These are phyloP conservation scores for Suillus hirtellus DNA, from an alignment of 768 basidiomycete species.

Conservation along the genomic window DNA sequence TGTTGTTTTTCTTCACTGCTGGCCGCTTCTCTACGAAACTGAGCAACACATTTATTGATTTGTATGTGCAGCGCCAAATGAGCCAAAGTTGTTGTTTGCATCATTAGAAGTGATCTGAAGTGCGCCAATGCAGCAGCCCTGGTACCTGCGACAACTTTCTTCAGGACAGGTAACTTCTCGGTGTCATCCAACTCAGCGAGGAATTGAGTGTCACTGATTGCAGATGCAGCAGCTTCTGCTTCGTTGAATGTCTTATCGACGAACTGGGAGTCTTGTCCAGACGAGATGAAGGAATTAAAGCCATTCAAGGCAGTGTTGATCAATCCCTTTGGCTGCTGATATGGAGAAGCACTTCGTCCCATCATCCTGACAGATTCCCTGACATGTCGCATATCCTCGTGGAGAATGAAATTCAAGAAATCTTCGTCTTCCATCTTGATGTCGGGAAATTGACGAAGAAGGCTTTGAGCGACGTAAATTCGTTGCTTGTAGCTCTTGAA, in stretches of 20 bases:
- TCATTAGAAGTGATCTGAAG: neutral
- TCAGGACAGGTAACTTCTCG: slow-evolving; percentile 12
- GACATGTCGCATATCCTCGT: slow-evolving; percentile 2
- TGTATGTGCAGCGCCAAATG: slow-evolving; percentile 15
- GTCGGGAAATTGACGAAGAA: neutral
- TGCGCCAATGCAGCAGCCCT: neutral
- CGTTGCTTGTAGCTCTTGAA: slow-evolving; percentile 20
- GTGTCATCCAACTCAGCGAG: slow-evolving; percentile 13
- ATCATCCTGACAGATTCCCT: slow-evolving; percentile 4
- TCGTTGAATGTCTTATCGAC: slow-evolving; percentile 13
- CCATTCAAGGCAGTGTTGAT: neutral
- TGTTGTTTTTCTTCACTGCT: slow-evolving; percentile 15
- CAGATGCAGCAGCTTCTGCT: slow-evolving; percentile 1
- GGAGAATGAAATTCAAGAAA: slow-evolving; percentile 13
- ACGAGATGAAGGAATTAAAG: neutral
- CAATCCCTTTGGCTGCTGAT: neutral
- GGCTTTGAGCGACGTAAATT: slow-evolving; percentile 14
- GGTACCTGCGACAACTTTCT: neutral
- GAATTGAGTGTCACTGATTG: slow-evolving; percentile 18
- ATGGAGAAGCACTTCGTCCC: neutral
- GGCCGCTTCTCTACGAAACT: slow-evolving; percentile 5
- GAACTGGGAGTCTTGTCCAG: neutral
- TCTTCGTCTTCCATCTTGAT: neutral
- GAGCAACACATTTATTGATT: neutral
- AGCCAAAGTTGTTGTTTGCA: slow-evolving; percentile 3